Evolutionary conservation across 345 rosid genomes (phyloP).

Genomic region (Hibiscus tridactylites): DNA sequence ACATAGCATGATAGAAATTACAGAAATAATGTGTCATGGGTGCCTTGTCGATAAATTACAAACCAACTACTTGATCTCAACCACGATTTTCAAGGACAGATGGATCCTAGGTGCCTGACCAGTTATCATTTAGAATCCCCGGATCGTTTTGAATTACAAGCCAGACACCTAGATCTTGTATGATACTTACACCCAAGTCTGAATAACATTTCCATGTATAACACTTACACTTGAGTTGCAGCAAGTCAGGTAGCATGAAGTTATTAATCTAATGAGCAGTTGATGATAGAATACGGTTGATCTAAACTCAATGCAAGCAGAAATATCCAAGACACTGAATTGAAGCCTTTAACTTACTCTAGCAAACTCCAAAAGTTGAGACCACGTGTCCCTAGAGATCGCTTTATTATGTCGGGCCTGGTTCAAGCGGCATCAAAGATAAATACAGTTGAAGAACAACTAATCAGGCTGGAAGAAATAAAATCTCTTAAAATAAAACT

Average conservation of each 20-base stretch:
- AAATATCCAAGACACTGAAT: not conserved
- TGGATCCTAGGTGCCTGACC: not conserved
- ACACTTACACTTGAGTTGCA: not conserved
- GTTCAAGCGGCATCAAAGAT: constrained; percentile 13
- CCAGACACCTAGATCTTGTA: not conserved
- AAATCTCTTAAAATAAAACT: not conserved
- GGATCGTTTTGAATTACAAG: not conserved
- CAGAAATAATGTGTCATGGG: not conserved
- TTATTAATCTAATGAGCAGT: not conserved
- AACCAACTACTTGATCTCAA: not conserved
- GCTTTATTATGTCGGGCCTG: constrained; percentile 97
- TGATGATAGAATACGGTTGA: not conserved
- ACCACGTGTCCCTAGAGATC: constrained; percentile 94
- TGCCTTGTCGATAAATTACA: not conserved
- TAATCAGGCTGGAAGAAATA: not conserved
- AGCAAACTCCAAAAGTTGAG: constrained; percentile 83
- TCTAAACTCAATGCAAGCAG: no score
- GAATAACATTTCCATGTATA: not conserved
- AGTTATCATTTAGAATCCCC: not conserved
- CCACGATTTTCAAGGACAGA: not conserved
- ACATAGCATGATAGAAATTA: not conserved
- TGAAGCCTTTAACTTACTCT: constrained; percentile 43
- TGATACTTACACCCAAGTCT: not conserved
- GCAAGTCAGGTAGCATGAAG: not conserved
- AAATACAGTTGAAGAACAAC: not conserved